Evolutionary conservation across 805 yeast species (phyloP), one percentile per base, ranked within the genome.

Genomic region (Ogataea paraovalis): DNA sequence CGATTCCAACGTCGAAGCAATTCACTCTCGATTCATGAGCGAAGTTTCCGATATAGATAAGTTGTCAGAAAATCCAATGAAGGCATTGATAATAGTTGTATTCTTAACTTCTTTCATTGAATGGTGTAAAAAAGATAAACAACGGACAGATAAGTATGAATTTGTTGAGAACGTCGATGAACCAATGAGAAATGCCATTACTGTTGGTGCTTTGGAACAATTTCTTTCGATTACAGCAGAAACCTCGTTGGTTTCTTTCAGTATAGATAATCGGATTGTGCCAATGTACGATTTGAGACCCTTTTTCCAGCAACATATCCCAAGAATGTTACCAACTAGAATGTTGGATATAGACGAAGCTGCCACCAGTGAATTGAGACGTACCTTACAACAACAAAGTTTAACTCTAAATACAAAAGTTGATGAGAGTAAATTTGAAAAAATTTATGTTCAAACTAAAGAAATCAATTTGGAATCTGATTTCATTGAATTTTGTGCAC

Each of bases 131-230:
- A 52, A 65, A 8, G 69, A 73, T 3, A 59, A 69, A 2, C 44
- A 60, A 5, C 70, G 85, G 50, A 70, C 73, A 0, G 55, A 62
- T 19, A 66, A 70, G 27, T 76, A 72, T 50, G 83, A 82, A 51
- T 84, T 83, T 55, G 34, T 55, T 1, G 13, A 46, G 2, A 46
- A 50, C 28, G 78, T 85, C 23, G 77, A 83, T 50, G 71, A 71
- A 27, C 87, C 87, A 48, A 75, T 85, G 69, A 77, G 77, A 33
- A 63, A 67, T 42, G 74, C 79, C 16, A 80, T 85, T 8, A 78
- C 79, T 42, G 68, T 76, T 27, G 94, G 92, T 36, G 87, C 87
- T 0, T 66, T 85, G 53, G 94, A 87, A 59, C 85, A 81, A 57
- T 62, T 87, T 20, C 67, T 87, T 56, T 74, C 80, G 19, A 68